Conservation (phyloP, 192 early-diverging fungal species). For the Backusella liffmaniae region DNA sequence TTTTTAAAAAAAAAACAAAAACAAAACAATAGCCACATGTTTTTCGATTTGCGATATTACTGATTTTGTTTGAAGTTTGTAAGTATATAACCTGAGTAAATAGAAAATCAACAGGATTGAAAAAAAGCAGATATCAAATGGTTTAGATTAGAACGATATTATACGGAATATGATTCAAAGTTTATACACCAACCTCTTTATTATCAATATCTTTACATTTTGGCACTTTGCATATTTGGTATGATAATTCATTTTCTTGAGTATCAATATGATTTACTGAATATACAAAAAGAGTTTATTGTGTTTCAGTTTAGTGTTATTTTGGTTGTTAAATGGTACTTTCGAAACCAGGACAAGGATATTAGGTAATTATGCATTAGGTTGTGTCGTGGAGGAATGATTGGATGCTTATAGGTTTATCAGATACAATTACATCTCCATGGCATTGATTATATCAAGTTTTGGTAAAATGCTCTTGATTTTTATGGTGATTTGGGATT, state of each 20-base stretch:
- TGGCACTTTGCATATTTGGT: constrained; percentile 69
- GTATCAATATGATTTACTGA: neutral
- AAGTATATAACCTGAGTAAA: constrained; percentile 7
- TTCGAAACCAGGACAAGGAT: constrained; percentile 13
- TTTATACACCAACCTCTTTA: constrained; percentile 64
- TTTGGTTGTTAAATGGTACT: constrained; percentile 40
- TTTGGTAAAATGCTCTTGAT: constrained; percentile 88
- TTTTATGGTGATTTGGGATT: constrained; percentile 91
- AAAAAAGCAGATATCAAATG: constrained; percentile 71
- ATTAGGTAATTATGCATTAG: constrained; percentile 20
- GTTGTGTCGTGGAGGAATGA: neutral
- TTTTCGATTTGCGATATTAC: constrained; percentile 71
- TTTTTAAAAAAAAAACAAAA: neutral
- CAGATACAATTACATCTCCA: constrained; percentile 64
- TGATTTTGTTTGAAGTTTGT: constrained; percentile 90
- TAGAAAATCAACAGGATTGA: neutral
- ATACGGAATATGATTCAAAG: constrained; percentile 47
- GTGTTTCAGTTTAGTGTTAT: constrained; percentile 60
- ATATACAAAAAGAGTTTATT: constrained; percentile 45
- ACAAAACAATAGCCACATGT: constrained; percentile 69
- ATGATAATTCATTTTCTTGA: neutral
- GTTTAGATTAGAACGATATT: constrained; percentile 80
- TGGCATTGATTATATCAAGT: constrained; percentile 75
- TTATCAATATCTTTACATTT: constrained; percentile 77
- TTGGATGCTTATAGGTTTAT: neutral